Evolutionary conservation across 352 stramenopile species (phyloP), one percentile per base, ranked within the genome.

Genomic region (Phytophthora sp.): DNA sequence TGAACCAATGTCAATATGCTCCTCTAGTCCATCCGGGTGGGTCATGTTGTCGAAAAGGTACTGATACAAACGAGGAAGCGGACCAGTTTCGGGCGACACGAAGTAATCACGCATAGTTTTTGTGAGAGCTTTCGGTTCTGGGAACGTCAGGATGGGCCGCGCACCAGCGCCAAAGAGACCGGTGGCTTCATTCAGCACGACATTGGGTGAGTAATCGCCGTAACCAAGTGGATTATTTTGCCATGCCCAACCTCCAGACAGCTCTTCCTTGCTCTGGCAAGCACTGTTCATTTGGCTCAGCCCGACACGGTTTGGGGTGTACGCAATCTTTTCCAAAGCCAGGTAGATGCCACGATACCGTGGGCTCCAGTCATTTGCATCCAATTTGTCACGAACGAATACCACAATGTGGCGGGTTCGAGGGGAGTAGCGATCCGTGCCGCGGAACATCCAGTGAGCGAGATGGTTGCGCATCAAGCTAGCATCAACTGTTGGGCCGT

Each of bases 21-120:
- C 55, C 30, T 83, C 73, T 11, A 91, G 66, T 6, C 65, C 63
- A 56, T 85, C 69, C 0, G 80, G 74, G 13, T 77, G 39, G 1
- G 73, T 89, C 80, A 91, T 88, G 35, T 89, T 86, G 18, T 85
- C 76, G 41, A 82, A 86, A 7, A 91, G 55, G 38, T 76, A 84
- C 50, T 78, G 68, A 35, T 90, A 89, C 61, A 88, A 66, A n/a
- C 64, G 69, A 15, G 81, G 73, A 12, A 91, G 59, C 16, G 80
- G 80, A 7, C 81, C 80, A 8, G 76, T 89, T 24, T 73, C 42
- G 13, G 70, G 57, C 9, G 77, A 66, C 2, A 90, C 66, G 58
- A 91, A 91, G 52, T 80, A 85, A 38, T 90, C 69, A 4, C 81
- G 81, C 81, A 89, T 89, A 4, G 62, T 68, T 66, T 91, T 79